phyloP scores from a whole-genome alignment of 768 basidiomycete genomes.

The Leccinum longicurvipes region DNA sequence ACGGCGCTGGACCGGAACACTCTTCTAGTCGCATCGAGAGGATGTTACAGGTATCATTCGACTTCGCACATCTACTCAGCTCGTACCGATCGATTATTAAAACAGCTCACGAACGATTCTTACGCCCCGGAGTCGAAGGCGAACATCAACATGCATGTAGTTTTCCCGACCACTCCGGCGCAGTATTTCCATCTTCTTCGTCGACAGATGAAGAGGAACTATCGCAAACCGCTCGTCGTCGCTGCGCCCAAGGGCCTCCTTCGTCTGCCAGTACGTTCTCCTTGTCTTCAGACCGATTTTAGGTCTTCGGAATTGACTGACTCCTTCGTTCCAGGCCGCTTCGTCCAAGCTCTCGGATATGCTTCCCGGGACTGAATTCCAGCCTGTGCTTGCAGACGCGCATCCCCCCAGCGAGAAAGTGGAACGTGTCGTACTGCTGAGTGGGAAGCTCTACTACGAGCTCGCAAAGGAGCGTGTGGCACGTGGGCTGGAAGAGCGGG shows the following conservation, averaged over 20 bases:
- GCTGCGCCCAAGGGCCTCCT: constrained; percentile 83
- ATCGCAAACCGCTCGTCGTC: constrained; percentile 81
- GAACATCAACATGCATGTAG: constrained; percentile 82
- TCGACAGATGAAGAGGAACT: constrained; percentile 80
- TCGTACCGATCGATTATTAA: neutral
- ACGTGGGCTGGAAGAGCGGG: constrained; percentile 41
- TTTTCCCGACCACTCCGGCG: constrained; percentile 84
- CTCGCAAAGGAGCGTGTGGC: constrained; percentile 66
- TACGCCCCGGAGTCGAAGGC: constrained; percentile 30
- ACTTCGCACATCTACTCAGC: neutral
- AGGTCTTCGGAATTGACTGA: neutral
- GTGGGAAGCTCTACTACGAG: constrained; percentile 89
- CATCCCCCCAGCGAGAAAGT: constrained; percentile 36
- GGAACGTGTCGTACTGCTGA: constrained; percentile 67
- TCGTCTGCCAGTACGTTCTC: constrained; percentile 59
- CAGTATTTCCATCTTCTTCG: constrained; percentile 94
- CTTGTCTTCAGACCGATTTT: neutral
- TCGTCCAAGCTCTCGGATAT: constrained; percentile 66
- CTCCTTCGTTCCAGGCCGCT: constrained; percentile 53
- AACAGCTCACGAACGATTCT: constrained; percentile 74
- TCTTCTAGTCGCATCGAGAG: constrained; percentile 86
- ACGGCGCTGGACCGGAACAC: constrained; percentile 93
- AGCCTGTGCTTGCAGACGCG: constrained; percentile 59
- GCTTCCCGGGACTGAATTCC: constrained; percentile 56
- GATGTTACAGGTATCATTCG: constrained; percentile 69